Base-by-base conservation (phyloP, 1,139 yeast species). In the Lodderomyces oxycetoniae region DNA sequence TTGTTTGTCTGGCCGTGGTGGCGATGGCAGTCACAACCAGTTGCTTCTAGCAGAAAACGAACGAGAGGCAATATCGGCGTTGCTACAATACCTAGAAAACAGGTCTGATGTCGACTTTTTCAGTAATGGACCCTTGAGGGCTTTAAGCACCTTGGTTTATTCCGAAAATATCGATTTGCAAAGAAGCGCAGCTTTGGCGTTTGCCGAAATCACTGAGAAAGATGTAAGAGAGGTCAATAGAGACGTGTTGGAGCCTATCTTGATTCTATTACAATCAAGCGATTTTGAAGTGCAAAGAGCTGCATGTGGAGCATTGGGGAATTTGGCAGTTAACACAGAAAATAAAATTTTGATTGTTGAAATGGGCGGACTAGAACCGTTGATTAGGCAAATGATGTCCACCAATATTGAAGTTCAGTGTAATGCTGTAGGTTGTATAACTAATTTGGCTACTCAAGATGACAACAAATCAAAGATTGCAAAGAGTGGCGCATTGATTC, bases 351-450 rank as follows among this genome's bases (percentile, higher is more conserved):
- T 91, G 36, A 91, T 93, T 44, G 98, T 91, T 22, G 96, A 89
- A 53, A 87, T 93, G 96, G 97, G 97, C 21, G 98, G 98, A 2
- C 72, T 91, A 41, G 96, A 89, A 47, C 97, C 97, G 7, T 73
- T 91, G 35, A 91, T 91, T 50, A 81, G 94, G 58, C 98, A 93
- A 62, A 91, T 91, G 99, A 82, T 87, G 83, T 83, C 95, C 30
- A 78, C 94, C 38, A 91, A 93, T 52, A 94, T 91, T 41, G 99
- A 91, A 58, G 98, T 93, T 26, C 98, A 93, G 61, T 91, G 99
- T 60, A 91, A 91, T 55, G 98, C 99, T 3, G 98, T 93, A 37
- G 99, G 99, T 7, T 93, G 98, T 57, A 89, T 91, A 56, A 91
- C 99, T 25, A 91, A 91, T 57, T 74, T 91, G 59, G 98, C 98